Evolutionary conservation across 768 basidiomycete species (phyloP).

Genomic region (Tylopilus rubrobrunneus): DNA sequence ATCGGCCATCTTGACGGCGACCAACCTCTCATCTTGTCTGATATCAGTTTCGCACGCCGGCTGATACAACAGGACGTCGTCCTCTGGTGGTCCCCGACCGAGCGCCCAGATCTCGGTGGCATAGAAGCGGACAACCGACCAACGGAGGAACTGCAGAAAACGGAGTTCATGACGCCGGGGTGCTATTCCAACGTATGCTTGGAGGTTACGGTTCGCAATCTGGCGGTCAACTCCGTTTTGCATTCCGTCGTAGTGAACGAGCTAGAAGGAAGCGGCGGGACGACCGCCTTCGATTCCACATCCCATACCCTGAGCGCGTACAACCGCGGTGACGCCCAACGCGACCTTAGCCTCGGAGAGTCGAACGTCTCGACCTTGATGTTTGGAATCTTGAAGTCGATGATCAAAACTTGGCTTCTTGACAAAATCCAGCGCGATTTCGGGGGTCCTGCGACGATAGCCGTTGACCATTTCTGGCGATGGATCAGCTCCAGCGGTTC

Average conservation of each 20-base stretch:
- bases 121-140: slow-evolving; percentile 81
- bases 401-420: slow-evolving; percentile 89
- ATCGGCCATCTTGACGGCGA: slow-evolving; percentile 91
- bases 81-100: slow-evolving; percentile 94
- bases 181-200: slow-evolving; percentile 92
- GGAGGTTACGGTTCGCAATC: slow-evolving; percentile 83
- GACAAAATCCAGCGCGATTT: slow-evolving; percentile 74
- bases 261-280: slow-evolving; percentile 90
- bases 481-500: slow-evolving; percentile 89
- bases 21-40: slow-evolving; percentile 80
- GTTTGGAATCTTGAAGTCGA: slow-evolving; percentile 77
- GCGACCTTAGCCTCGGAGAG: slow-evolving; percentile 83
- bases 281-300: slow-evolving; percentile 90
- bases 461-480: slow-evolving; percentile 94
- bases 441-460: slow-evolving; percentile 61
- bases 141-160: slow-evolving; percentile 72
- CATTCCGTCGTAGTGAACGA: slow-evolving; percentile 97
- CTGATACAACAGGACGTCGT: slow-evolving; percentile 85
- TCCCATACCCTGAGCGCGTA: slow-evolving; percentile 91
- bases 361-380: slow-evolving; percentile 83
- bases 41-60: slow-evolving; percentile 87
- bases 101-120: slow-evolving; percentile 90
- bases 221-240: slow-evolving; percentile 90
- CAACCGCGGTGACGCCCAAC: slow-evolving; percentile 52
- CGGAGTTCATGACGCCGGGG: slow-evolving; percentile 82